Conservation (phyloP, 2,329 filamentous ascomycete species). For the Colletotrichum tanaceti region DNA sequence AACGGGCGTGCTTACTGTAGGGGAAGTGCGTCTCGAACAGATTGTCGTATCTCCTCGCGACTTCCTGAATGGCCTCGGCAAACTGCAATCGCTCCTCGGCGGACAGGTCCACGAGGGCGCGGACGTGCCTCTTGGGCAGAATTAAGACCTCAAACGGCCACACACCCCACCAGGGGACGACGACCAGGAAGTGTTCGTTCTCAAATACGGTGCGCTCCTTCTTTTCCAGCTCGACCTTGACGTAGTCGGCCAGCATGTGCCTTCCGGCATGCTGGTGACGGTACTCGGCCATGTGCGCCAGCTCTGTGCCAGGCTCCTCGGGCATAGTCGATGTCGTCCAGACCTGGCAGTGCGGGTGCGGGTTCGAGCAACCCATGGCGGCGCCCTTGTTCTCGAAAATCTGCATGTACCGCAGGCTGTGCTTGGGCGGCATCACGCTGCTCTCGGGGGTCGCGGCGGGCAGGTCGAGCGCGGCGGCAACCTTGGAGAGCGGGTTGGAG, state of each 20-base stretch:
- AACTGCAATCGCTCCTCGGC: slow-evolving; percentile 77
- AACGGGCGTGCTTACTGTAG: slow-evolving; percentile 72
- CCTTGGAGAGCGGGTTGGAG: slow-evolving; percentile 69
- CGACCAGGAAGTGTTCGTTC: slow-evolving; percentile 84
- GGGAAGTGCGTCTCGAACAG: slow-evolving; percentile 97
- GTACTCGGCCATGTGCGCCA: slow-evolving; percentile 83
- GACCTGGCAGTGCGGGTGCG: slow-evolving; percentile 95
- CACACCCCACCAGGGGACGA: slow-evolving; percentile 97
- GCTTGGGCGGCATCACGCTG: slow-evolving; percentile 65
- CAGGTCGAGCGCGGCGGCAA: slow-evolving; percentile 55
- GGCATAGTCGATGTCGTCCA: slow-evolving; percentile 94
- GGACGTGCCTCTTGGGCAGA: slow-evolving; percentile 84
- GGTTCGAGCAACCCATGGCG: slow-evolving; percentile 98
- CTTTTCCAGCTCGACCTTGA: slow-evolving; percentile 82
- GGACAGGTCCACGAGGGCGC: slow-evolving; percentile 84
- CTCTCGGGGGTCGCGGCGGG: slow-evolving; percentile 52
- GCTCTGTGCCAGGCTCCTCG: slow-evolving; percentile 86
- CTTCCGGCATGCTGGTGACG: slow-evolving; percentile 75
- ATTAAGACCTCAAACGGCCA: slow-evolving; percentile 98
- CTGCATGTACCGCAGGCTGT: slow-evolving; percentile 96
- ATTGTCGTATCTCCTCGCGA: slow-evolving; percentile 94
- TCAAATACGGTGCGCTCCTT: slow-evolving; percentile 88
- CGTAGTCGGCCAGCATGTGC: slow-evolving; percentile 89
- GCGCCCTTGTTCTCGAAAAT: slow-evolving; percentile 99
- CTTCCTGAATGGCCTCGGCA: slow-evolving; percentile 86